phyloP scores from a whole-genome alignment of 2,329 filamentous ascomycete genomes.

The Phialemoniopsis sp. region DNA sequence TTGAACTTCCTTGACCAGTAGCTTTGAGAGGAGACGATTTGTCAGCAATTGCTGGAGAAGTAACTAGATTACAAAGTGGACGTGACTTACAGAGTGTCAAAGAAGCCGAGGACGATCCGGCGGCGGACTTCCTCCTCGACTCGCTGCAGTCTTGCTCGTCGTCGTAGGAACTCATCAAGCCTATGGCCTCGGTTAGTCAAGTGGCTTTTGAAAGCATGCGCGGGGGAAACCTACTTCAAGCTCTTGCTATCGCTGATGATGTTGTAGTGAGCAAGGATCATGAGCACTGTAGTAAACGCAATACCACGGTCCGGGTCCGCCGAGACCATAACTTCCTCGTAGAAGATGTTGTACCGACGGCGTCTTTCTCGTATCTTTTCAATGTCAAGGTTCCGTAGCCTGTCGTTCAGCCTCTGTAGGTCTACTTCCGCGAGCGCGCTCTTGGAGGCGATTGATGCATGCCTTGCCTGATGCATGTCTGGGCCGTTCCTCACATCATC shows the following conservation, averaged over 20 bases:
- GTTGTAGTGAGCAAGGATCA: constrained; percentile 97
- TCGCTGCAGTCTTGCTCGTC: constrained; percentile 83
- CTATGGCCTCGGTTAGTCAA: constrained; percentile 37
- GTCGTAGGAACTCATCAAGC: constrained; percentile 89
- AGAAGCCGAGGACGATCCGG: constrained; percentile 88
- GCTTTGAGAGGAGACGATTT: constrained; percentile 25
- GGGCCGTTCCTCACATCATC: constrained; percentile 70
- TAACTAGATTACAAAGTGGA: not conserved
- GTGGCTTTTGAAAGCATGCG: not conserved
- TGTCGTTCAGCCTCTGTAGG: constrained; percentile 67
- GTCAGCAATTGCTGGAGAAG: constrained; percentile 11
- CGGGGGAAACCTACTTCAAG: constrained; percentile 54
- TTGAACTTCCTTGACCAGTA: constrained; percentile 85
- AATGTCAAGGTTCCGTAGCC: constrained; percentile 71
- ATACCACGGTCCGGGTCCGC: constrained; percentile 88
- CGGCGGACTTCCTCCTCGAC: constrained; percentile 93
- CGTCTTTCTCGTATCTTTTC: constrained; percentile 70
- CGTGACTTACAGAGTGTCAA: constrained; percentile 72
- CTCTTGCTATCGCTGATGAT: constrained; percentile 98
- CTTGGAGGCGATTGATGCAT: constrained; percentile 48
- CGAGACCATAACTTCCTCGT: constrained; percentile 91
- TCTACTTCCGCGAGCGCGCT: constrained; percentile 61
- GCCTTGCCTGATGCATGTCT: constrained; percentile 30
- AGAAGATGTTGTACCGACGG: constrained; percentile 87
- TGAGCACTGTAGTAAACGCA: constrained; percentile 84